A percentile compares a stretch with the other conserved stretches of the same genome.
Evolutionary conservation across 352 stramenopile genomes (phyloP).

Genomic region (Phytophthora cryptogea): DNA sequence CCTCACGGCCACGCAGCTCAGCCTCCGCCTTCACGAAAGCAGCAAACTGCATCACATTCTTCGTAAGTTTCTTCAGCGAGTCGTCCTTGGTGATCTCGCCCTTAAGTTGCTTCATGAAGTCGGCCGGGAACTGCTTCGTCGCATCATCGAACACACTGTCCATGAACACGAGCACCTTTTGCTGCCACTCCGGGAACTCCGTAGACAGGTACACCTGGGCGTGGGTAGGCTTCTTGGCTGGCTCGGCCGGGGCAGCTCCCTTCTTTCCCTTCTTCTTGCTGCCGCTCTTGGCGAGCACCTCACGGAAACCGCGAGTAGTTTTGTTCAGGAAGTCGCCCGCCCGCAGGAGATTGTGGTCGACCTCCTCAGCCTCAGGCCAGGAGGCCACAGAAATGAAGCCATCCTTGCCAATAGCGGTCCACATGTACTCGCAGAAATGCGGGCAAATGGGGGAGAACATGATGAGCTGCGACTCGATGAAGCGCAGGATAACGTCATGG

Average conservation of each 20-base stretch:
- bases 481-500: slow-evolving; percentile 91
- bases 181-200: slow-evolving; percentile 85
- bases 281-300: slow-evolving; percentile 73
- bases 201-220: slow-evolving; percentile 87
- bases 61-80: slow-evolving; percentile 89
- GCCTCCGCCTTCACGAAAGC: slow-evolving; percentile 95
- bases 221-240: slow-evolving; percentile 88
- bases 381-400: slow-evolving; percentile 90
- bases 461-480: slow-evolving; percentile 93
- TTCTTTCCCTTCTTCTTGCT: slow-evolving; percentile 92
- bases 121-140: slow-evolving; percentile 70
- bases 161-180: slow-evolving; percentile 88
- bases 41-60: slow-evolving; percentile 97
- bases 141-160: slow-evolving; percentile 59
- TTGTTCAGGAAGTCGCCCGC: slow-evolving; percentile 94
- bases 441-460: slow-evolving; percentile 96
- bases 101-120: slow-evolving; percentile 92
- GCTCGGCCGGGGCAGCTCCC: slow-evolving; percentile 56
- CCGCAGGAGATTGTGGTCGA: slow-evolving; percentile 93
- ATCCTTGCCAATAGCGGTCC: slow-evolving; percentile 91
- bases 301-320: slow-evolving; percentile 91
- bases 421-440: slow-evolving; percentile 95
- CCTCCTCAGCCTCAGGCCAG: slow-evolving; percentile 87
- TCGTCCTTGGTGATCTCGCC: slow-evolving; percentile 68
- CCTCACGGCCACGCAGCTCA: slow-evolving; percentile 90